Percentiles rank a stretch among this genome's conserved stretches.
phyloP scores from a whole-genome alignment of 306 rosid genomes.

The Prunus mira region DNA sequence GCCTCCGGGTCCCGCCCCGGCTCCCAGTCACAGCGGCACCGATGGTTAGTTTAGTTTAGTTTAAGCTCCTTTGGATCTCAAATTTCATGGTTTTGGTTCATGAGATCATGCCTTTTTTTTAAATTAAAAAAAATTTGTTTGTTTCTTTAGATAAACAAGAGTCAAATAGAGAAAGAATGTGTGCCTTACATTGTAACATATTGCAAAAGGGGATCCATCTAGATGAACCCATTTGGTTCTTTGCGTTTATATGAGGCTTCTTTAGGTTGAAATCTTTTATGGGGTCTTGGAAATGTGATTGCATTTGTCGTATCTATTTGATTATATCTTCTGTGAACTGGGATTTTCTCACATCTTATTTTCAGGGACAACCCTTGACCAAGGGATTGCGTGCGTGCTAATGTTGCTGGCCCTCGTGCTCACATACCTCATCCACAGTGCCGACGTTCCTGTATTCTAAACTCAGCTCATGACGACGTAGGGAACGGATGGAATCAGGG shows the following conservation, averaged over 20 bases:
- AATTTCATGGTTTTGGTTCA: background rate
- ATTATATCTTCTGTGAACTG: too few relatives aligned
- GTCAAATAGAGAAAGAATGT: too few relatives aligned
- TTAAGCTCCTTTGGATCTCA: background rate
- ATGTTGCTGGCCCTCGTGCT: conserved; percentile 52
- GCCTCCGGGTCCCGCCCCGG: conserved; percentile 65
- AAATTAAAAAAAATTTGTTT: too few relatives aligned
- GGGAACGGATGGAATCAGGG: background rate
- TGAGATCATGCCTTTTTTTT: too few relatives aligned
- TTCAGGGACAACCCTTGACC: conserved; percentile 62
- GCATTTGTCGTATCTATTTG: too few relatives aligned
- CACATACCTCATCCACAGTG: conserved; percentile 59
- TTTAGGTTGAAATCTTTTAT: too few relatives aligned
- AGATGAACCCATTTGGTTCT: too few relatives aligned
- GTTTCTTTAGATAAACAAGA: too few relatives aligned
- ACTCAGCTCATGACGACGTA: background rate
- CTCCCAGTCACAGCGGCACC: conserved; percentile 22
- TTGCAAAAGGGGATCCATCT: too few relatives aligned
- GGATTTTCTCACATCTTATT: background rate
- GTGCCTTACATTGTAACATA: too few relatives aligned
- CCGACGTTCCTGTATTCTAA: conserved; percentile 40
- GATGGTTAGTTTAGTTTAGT: conserved; percentile 45
- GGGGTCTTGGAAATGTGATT: too few relatives aligned
- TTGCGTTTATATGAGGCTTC: too few relatives aligned
- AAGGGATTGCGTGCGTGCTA: conserved; percentile 57